Evolutionary conservation across 352 stramenopile genomes (phyloP).

Genomic region (Phytophthora hybrid): DNA sequence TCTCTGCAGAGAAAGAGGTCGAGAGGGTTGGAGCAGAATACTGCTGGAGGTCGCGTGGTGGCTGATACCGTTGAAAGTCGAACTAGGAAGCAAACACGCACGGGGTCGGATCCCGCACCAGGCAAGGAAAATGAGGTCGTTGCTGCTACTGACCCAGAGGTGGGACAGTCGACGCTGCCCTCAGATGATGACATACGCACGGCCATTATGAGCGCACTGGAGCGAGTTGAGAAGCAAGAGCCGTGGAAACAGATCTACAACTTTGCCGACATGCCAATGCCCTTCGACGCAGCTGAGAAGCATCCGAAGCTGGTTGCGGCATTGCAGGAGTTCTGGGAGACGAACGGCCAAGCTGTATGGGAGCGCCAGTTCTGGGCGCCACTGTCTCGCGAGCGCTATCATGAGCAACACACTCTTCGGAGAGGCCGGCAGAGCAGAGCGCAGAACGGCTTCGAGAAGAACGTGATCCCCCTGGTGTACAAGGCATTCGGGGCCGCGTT

Average conservation of each 20-base stretch:
- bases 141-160: constrained; percentile 2
- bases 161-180: neutral
- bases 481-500: constrained; percentile 25
- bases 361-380: constrained; percentile 40
- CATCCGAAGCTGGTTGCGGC: constrained; percentile 7
- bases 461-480: constrained; percentile 24
- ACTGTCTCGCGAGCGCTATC: constrained; percentile 7
- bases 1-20: constrained; percentile 12
- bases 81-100: constrained; percentile 13
- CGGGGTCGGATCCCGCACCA: neutral
- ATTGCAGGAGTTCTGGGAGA: constrained; percentile 27
- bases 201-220: constrained; percentile 12
- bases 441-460: constrained; percentile 22
- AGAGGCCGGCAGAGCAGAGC: constrained; percentile 27
- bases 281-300: constrained; percentile 17
- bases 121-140: constrained; percentile 16
- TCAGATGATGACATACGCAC: neutral
- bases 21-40: neutral
- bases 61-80: neutral
- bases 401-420: constrained; percentile 8
- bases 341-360: constrained; percentile 36
- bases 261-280: constrained; percentile 3
- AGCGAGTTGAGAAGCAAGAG: constrained; percentile 16
- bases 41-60: neutral
- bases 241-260: constrained; percentile 25